These are phyloP conservation scores for Ustilago sp. DNA, from an alignment of 1,284 basidiomycete species.

Conservation along the genomic window DNA sequence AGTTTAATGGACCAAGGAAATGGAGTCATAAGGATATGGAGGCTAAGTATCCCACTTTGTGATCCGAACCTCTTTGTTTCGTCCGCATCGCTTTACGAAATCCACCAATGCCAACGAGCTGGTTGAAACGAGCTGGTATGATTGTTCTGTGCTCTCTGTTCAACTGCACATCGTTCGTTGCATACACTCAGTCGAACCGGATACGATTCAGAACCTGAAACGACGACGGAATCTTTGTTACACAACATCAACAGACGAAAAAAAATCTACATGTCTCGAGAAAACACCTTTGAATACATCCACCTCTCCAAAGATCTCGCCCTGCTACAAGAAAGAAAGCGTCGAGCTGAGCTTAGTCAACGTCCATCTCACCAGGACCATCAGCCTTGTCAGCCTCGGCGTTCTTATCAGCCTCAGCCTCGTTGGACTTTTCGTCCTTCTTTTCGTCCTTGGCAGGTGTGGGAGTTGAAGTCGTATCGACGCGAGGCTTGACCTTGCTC, in stretches of 20 bases:
- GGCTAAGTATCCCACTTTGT: slow-evolving; percentile 29
- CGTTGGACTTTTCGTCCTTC: slow-evolving; percentile 45
- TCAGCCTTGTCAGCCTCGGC: slow-evolving; percentile 38
- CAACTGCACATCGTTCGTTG: too few species aligned
- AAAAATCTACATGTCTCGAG: not conserved
- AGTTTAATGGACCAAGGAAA: slow-evolving; percentile 22
- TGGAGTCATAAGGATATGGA: slow-evolving; percentile 34
- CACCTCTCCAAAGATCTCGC: not conserved
- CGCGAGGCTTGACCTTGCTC: slow-evolving; percentile 61
- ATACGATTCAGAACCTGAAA: not conserved
- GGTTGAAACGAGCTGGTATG: too few species aligned
- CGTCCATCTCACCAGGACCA: slow-evolving; percentile 65
- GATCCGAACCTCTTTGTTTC: not conserved
- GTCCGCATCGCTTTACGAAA: too few species aligned
- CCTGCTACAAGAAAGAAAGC: not conserved
- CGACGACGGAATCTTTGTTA: not conserved
- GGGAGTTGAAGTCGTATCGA: slow-evolving; percentile 49
- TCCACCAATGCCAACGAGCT: too few species aligned
- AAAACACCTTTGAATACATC: too few species aligned
- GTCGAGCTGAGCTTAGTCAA: slow-evolving; percentile 46
- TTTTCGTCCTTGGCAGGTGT: slow-evolving; percentile 50
- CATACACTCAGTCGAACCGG: too few species aligned
- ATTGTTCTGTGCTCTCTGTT: too few species aligned
- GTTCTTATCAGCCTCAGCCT: slow-evolving; percentile 19
- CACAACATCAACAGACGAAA: not conserved